These are phyloP conservation scores for Discostella stelligeroides DNA, from an alignment of 108 stramenopile species.

Conservation along the genomic window DNA sequence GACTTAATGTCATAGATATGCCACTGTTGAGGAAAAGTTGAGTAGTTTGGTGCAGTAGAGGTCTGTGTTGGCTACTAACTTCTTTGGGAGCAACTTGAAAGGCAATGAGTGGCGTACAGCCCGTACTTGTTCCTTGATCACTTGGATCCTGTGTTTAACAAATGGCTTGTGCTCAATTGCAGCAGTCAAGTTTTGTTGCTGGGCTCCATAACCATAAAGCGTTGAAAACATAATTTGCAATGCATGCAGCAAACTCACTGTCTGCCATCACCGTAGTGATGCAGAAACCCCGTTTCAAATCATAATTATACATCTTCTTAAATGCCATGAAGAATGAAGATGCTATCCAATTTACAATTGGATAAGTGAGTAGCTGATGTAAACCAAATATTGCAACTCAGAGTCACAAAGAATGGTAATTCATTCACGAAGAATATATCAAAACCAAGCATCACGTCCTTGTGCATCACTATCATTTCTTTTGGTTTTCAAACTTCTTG, in stretches of 20 bases:
- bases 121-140: slow-evolving; percentile 14
- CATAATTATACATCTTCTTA: not conserved
- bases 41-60: not conserved
- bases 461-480: not conserved
- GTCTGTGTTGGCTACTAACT: not conserved
- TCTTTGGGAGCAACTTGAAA: not conserved
- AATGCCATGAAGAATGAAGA: slow-evolving; percentile 10
- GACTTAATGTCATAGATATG: not conserved
- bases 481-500: not conserved
- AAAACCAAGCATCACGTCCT: not conserved
- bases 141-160: slow-evolving; percentile 1
- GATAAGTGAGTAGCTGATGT: slow-evolving; percentile 6
- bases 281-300: slow-evolving; percentile 1
- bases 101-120: slow-evolving; percentile 9
- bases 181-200: too few species aligned
- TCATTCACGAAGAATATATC: too few species aligned
- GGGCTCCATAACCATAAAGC: not conserved
- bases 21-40: slow-evolving; percentile 6
- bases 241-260: not conserved
- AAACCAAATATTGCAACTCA: not conserved
- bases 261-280: slow-evolving; percentile 5
- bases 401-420: not conserved
- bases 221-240: not conserved
- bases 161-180: too few species aligned
- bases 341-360: not conserved